These are phyloP conservation scores for Nemania serpens DNA, from an alignment of 2,329 filamentous ascomycete species.

Conservation along the genomic window DNA sequence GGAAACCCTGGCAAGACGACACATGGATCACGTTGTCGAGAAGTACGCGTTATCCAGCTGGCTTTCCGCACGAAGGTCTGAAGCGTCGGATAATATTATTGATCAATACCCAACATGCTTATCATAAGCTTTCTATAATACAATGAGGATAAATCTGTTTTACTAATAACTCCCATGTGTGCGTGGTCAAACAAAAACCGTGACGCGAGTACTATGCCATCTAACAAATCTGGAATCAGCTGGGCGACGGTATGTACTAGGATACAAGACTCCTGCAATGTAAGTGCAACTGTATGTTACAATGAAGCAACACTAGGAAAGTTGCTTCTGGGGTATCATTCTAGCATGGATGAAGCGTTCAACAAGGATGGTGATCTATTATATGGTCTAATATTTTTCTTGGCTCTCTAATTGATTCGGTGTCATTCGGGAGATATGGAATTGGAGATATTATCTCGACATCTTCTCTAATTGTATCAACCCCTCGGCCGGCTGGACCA, in stretches of 20 bases:
- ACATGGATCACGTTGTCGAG: constrained; percentile 11
- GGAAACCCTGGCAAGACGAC: constrained; percentile 20
- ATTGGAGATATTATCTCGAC: constrained; percentile 29
- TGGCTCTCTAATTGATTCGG: no score
- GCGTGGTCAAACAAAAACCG: not conserved
- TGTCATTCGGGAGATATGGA: no score
- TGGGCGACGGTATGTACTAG: not conserved
- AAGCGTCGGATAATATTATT: constrained; percentile 33
- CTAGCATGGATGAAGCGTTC: not conserved
- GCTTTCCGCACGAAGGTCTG: constrained; percentile 28
- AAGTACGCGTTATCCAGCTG: constrained; percentile 25
- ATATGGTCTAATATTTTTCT: no score
- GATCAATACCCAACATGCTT: constrained; percentile 34
- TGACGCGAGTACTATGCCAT: not conserved
- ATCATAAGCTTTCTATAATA: constrained; percentile 38
- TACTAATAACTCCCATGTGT: constrained; percentile 15
- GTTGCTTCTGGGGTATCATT: not conserved
- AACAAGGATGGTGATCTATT: not conserved
- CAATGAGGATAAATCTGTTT: constrained; percentile 34
- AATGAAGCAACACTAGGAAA: not conserved
- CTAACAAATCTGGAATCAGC: not conserved
- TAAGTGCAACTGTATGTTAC: not conserved
- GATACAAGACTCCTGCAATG: not conserved
- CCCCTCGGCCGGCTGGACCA: constrained; percentile 55
- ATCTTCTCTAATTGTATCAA: constrained; percentile 56